Percentiles rank a stretch among this genome's conserved stretches.
Evolutionary conservation across 1,284 basidiomycete species (phyloP).

Genomic region (Ustilago trichophora): DNA sequence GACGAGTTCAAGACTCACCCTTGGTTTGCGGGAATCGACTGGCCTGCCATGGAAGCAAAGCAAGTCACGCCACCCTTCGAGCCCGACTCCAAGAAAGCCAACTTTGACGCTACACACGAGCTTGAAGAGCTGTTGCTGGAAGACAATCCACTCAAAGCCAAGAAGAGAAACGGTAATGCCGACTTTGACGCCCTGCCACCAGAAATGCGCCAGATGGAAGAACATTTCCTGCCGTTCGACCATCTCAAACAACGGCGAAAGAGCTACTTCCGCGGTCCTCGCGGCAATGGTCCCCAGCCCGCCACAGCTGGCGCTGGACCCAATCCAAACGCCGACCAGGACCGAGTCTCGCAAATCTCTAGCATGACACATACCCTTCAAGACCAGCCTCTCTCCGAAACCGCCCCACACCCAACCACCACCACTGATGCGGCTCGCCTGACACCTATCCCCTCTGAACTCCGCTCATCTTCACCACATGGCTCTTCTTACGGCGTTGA

Average conservation of each 20-base stretch:
- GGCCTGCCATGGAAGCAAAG: slow-evolving; percentile 80
- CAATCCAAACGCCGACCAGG: slow-evolving; percentile 15
- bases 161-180: slow-evolving; percentile 87
- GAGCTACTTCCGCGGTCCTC: slow-evolving; percentile 48
- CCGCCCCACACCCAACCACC: slow-evolving; percentile 9
- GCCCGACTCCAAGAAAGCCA: slow-evolving; percentile 96
- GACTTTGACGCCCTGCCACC: slow-evolving; percentile 83
- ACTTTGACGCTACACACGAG: slow-evolving; percentile 99
- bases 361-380: slow-evolving; percentile 45
- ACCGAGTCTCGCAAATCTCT: slow-evolving; percentile 43
- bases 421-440: background rate
- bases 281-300: background rate
- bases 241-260: slow-evolving; percentile 58
- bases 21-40: slow-evolving; percentile 88
- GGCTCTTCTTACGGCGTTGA: slow-evolving; percentile 2
- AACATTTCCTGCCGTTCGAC: slow-evolving; percentile 72
- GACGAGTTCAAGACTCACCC: slow-evolving; percentile 76
- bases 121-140: slow-evolving; percentile 93
- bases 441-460: slow-evolving; percentile 4
- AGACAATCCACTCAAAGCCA: slow-evolving; percentile 95
- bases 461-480: background rate
- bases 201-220: slow-evolving; percentile 97
- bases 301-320: background rate
- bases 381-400: slow-evolving; percentile 60
- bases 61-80: slow-evolving; percentile 84